These are phyloP conservation scores for Marasmius tenuissimus DNA, from an alignment of 1,284 basidiomycete species.

Conservation along the genomic window DNA sequence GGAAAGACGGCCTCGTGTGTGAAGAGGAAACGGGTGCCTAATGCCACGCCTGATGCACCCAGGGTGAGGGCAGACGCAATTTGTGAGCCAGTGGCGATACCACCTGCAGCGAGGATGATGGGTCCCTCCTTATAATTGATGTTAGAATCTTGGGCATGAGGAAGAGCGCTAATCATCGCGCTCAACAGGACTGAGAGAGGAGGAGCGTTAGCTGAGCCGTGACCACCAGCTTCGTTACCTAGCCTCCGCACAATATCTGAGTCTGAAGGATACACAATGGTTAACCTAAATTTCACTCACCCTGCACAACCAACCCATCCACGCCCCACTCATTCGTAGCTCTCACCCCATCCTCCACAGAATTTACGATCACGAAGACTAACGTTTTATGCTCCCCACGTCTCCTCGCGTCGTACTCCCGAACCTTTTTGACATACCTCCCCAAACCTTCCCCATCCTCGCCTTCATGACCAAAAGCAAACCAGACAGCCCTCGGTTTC, in stretches of 20 bases:
- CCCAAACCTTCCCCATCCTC: slow-evolving; percentile 19
- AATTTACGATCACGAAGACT: slow-evolving; percentile 35
- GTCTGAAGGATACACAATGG: neutral
- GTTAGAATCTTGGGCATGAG: no score
- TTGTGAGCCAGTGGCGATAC: slow-evolving; percentile 44
- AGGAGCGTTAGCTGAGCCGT: slow-evolving; percentile 48
- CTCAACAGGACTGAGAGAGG: slow-evolving; percentile 51
- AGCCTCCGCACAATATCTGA: neutral
- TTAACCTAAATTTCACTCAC: neutral
- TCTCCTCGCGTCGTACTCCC: slow-evolving; percentile 23
- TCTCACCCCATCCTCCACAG: slow-evolving; percentile 29
- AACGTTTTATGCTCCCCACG: slow-evolving; percentile 31
- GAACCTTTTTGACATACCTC: slow-evolving; percentile 28
- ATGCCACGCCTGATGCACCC: slow-evolving; percentile 52
- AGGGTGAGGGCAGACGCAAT: slow-evolving; percentile 52
- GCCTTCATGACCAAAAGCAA: neutral
- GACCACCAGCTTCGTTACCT: slow-evolving; percentile 59
- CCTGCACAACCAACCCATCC: slow-evolving; percentile 38
- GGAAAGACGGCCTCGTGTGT: no score
- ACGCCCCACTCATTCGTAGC: slow-evolving; percentile 33
- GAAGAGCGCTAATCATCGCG: slow-evolving; percentile 40
- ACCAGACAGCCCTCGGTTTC: no score
- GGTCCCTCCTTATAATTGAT: no score
- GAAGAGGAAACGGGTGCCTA: slow-evolving; percentile 59
- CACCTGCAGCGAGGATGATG: slow-evolving; percentile 50